Evolutionary conservation across 2,329 filamentous ascomycete genomes (phyloP).

Genomic region (Fusarium dlaminii): DNA sequence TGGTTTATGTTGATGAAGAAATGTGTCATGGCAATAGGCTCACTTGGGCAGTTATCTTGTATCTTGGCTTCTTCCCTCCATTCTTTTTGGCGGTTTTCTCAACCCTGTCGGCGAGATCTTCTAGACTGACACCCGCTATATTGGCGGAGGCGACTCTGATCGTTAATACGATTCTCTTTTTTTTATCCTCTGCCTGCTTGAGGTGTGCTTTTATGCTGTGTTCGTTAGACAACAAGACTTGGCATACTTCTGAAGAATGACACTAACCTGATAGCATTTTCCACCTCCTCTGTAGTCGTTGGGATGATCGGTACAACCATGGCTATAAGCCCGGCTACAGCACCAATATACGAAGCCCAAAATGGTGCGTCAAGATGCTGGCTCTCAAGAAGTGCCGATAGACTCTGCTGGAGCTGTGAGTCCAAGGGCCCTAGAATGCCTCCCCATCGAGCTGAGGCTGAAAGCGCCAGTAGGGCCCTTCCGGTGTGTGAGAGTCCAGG

Average conservation of each 20-base stretch:
- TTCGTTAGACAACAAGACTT: constrained; percentile 24
- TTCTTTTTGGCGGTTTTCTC: constrained; percentile 48
- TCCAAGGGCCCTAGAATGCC: constrained; percentile 65
- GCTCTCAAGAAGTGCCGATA: constrained; percentile 54
- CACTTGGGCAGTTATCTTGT: constrained; percentile 48
- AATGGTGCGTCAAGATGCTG: constrained; percentile 54
- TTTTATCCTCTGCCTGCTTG: constrained; percentile 47
- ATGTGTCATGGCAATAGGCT: constrained; percentile 36
- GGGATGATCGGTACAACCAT: constrained; percentile 56
- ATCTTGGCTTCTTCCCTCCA: constrained; percentile 43
- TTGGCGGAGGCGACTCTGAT: constrained; percentile 47
- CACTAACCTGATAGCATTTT: constrained; percentile 53
- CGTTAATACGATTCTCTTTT: constrained; percentile 49
- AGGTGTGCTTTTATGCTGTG: constrained; percentile 45
- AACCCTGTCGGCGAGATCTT: constrained; percentile 48
- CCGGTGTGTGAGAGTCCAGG: constrained; percentile 80
- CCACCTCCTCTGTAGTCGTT: constrained; percentile 46
- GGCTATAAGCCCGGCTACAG: constrained; percentile 56
- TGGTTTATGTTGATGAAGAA: constrained; percentile 25
- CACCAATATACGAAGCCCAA: constrained; percentile 64
- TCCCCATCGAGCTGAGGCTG: constrained; percentile 79
- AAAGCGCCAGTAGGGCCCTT: constrained; percentile 75
- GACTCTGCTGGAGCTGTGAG: constrained; percentile 51
- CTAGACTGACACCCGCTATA: constrained; percentile 45
- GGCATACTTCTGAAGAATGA: not conserved